Evolutionary conservation across 2,329 filamentous ascomycete genomes (phyloP).

Genomic region (Colletotrichum sp.): DNA sequence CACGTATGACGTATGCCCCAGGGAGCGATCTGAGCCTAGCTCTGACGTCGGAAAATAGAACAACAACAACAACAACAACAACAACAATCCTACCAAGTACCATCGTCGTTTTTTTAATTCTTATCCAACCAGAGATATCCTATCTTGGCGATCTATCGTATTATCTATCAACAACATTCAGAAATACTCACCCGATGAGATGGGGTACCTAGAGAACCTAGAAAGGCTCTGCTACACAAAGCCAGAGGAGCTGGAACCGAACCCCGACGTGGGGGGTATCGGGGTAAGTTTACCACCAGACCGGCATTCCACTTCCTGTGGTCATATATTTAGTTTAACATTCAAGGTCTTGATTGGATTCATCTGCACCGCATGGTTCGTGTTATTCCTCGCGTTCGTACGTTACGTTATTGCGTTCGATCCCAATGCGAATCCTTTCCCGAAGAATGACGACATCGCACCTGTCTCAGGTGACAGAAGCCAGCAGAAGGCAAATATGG

Average conservation of each 20-base stretch:
- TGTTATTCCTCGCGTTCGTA: background rate
- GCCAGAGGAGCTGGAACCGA: background rate
- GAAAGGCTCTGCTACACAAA: background rate
- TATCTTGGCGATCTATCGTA: accelerated
- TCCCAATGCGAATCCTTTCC: background rate
- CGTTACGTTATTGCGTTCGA: background rate
- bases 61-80: too few species aligned
- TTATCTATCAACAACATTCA: background rate
- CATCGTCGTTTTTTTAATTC: too few species aligned
- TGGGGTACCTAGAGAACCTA: background rate
- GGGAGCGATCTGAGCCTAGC: too few species aligned
- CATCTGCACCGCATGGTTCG: background rate
- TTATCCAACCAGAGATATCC: too few species aligned
- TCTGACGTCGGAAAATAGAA: too few species aligned
- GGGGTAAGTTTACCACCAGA: background rate
- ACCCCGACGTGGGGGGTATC: background rate
- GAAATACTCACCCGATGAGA: background rate
- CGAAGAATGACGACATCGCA: background rate
- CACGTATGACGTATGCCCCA: too few species aligned
- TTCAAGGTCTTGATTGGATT: background rate
- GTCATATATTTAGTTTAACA: accelerated
- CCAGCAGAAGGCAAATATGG: accelerated
- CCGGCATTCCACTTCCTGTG: accelerated
- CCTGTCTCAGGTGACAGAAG: background rate
- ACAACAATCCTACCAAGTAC: too few species aligned